Evolutionary conservation across 805 yeast species (phyloP).

Genomic region (Candida ponderosae): DNA sequence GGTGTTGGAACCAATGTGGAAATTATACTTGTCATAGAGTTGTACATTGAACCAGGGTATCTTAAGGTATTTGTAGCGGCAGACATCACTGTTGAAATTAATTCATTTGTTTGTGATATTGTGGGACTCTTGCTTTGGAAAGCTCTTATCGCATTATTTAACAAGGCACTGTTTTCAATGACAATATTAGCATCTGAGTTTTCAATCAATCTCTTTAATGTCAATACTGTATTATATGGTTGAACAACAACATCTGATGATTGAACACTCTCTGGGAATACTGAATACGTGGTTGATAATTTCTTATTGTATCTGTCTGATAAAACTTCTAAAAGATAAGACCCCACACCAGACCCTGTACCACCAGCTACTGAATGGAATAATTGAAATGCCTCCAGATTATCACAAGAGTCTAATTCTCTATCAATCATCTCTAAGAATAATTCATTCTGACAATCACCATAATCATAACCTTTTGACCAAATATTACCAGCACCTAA

Average conservation of each 20-base stretch:
- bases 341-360: conserved; percentile 95
- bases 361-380: conserved; percentile 98
- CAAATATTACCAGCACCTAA: conserved; percentile 96
- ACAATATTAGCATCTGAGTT: conserved; percentile 84
- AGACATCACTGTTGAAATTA: conserved; percentile 79
- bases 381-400: conserved; percentile 82
- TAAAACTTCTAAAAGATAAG: conserved; percentile 66
- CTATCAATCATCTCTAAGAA: conserved; percentile 78
- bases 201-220: conserved; percentile 75
- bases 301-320: conserved; percentile 81
- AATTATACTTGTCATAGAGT: conserved; percentile 71
- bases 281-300: conserved; percentile 74
- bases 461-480: conserved; percentile 84
- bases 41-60: conserved; percentile 88
- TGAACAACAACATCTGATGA: conserved; percentile 97
- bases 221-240: conserved; percentile 84
- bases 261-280: conserved; percentile 73
- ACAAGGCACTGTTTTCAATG: conserved; percentile 82
- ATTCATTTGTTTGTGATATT: conserved; percentile 72
- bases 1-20: conserved; percentile 85
- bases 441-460: conserved; percentile 60
- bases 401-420: conserved; percentile 86
- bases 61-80: conserved; percentile 81
- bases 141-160: conserved; percentile 59
- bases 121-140: conserved; percentile 54